phyloP scores from a whole-genome alignment of 257 asterid species.

The Schizonepeta tenuifolia region DNA sequence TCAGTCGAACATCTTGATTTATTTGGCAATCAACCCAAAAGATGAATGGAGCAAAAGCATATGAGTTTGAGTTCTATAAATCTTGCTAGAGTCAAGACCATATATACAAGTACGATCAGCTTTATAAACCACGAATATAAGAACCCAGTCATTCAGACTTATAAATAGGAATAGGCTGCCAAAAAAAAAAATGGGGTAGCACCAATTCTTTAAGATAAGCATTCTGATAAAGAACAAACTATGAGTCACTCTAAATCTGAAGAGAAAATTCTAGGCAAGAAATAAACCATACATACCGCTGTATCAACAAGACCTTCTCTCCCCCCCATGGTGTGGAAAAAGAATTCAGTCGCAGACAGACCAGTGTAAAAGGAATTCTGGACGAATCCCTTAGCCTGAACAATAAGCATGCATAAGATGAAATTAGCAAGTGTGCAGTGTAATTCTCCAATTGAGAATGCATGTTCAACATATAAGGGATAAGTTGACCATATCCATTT shows the following conservation, averaged over 20 bases:
- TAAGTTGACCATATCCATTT: not conserved
- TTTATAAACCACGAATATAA: not conserved
- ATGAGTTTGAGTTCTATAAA: not conserved
- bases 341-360: conserved; percentile 86
- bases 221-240: conserved; percentile 1
- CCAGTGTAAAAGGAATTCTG: conserved; percentile 95
- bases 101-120: not conserved
- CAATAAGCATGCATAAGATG: conserved; percentile 20
- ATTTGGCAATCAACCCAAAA: not conserved
- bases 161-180: not conserved
- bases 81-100: not conserved
- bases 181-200: not conserved
- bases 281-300: conserved; percentile 67
- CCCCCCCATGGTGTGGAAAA: conserved; percentile 99
- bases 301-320: conserved; percentile 99
- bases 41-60: not conserved
- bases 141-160: not conserved
- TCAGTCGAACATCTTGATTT: not conserved
- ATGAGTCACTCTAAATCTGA: not conserved
- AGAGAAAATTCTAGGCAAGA: not conserved
- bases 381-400: conserved; percentile 97
- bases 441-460: conserved; percentile 10
- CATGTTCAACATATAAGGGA: not conserved
- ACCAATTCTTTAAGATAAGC: not conserved
- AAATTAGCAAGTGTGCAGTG: conserved; percentile 25